Percentiles rank a stretch among this genome's conserved stretches.
These are phyloP conservation scores for Acorus calamus DNA, from an alignment of 106 monocot species.

Conservation along the genomic window DNA sequence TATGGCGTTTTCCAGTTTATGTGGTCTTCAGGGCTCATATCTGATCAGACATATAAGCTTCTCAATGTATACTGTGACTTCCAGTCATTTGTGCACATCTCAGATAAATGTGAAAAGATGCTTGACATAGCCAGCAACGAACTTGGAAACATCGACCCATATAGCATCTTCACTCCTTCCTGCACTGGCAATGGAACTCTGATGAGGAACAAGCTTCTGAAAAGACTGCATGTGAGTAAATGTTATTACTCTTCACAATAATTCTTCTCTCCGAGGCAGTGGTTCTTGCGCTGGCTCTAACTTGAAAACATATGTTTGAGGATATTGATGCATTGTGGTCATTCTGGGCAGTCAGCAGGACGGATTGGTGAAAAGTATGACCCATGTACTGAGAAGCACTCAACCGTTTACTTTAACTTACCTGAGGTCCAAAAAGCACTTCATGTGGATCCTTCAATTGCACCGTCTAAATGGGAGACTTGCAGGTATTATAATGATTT, in stretches of 20 bases:
- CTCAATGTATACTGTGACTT: conserved; percentile 70
- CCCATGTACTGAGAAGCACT: conserved; percentile 90
- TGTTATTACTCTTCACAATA: background rate
- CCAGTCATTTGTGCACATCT: conserved; percentile 66
- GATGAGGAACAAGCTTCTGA: conserved; percentile 60
- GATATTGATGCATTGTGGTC: too few species aligned
- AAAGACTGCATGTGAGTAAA: conserved; percentile 64
- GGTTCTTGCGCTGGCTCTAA: too few species aligned
- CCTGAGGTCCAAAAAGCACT: conserved; percentile 85
- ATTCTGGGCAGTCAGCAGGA: conserved; percentile 32
- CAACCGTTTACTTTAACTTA: conserved; percentile 87
- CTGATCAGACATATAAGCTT: conserved; percentile 79
- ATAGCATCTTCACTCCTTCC: conserved; percentile 85
- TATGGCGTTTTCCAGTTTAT: conserved; percentile 83
- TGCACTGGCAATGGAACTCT: conserved; percentile 43
- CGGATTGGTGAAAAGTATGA: conserved; percentile 71
- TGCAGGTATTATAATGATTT: conserved; percentile 52
- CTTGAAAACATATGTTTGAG: too few species aligned
- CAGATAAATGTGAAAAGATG: conserved; percentile 56
- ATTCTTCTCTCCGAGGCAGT: background rate
- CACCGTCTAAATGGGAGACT: conserved; percentile 70
- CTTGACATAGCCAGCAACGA: conserved; percentile 64
- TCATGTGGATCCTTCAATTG: conserved; percentile 60
- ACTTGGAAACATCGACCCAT: conserved; percentile 87
- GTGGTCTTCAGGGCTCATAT: conserved; percentile 91